Percentiles rank a stretch among this genome's conserved stretches.
Conservation (phyloP, 2,329 filamentous ascomycete genomes). For the Epichloe uncinata region DNA sequence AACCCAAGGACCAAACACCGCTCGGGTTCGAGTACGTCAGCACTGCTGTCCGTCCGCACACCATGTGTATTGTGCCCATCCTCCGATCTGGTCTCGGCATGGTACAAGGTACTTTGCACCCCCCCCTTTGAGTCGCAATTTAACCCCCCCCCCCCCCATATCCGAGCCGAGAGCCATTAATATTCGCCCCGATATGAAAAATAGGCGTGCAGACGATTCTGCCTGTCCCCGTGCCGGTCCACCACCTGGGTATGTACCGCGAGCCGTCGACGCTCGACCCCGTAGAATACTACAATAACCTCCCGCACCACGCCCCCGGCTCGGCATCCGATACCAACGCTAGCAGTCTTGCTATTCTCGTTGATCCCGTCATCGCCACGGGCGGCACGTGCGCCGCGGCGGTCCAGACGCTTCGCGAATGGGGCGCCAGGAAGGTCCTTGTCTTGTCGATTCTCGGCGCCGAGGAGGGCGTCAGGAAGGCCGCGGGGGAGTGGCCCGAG, state of each 20-base stretch:
- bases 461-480: slow-evolving; percentile 52
- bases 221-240: slow-evolving; percentile 64
- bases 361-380: slow-evolving; percentile 89
- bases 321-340: slow-evolving; percentile 19
- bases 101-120: slow-evolving; percentile 55
- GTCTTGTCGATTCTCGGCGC: slow-evolving; percentile 66
- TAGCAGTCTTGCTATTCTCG: slow-evolving; percentile 58
- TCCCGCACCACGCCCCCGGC: slow-evolving; percentile 54
- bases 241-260: slow-evolving; percentile 91
- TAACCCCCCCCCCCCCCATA: no score
- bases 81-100: slow-evolving; percentile 85
- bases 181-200: no score
- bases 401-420: slow-evolving; percentile 78
- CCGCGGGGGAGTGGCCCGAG: slow-evolving; percentile 66
- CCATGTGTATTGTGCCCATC: slow-evolving; percentile 77
- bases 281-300: slow-evolving; percentile 97
- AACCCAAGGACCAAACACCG: slow-evolving; percentile 55
- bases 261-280: slow-evolving; percentile 77
- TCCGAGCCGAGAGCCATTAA: no score
- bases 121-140: no score
- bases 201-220: slow-evolving; percentile 70
- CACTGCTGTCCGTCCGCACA: slow-evolving; percentile 46
- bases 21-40: slow-evolving; percentile 65
- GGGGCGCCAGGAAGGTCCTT: slow-evolving; percentile 75
- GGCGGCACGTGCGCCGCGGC: slow-evolving; percentile 82